Base-by-base conservation (phyloP, 129 eudicot species). In the Flaveria ramosissima region DNA sequence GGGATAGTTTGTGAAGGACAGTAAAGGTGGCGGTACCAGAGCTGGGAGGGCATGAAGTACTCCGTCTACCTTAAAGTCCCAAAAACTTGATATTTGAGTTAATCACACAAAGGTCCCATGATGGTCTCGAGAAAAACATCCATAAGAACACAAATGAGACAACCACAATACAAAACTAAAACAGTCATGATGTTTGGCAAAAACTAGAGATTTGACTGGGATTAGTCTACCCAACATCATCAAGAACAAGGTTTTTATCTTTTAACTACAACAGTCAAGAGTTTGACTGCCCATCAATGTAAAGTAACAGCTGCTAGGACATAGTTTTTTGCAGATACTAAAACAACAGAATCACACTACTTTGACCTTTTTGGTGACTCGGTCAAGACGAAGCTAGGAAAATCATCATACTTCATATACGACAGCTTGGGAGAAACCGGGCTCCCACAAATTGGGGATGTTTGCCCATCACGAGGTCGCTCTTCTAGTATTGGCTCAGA, bases 341-440 rank as follows among this genome's bases (percentile, higher is more conserved):
- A 11, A 57, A 43, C 32, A 19, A 6, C 7, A 65, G 56, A 73
- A 62, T 61, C 73, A 67, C 81, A 55, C 39, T 70, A 73, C 72
- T 73, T 85, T 53, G 68, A 70, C 68, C 51, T 30, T 59, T 72
- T 23, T 57, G 93, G 93, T 20, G 86, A 53, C 63, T 70, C 90
- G 1, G 69, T 74, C 78, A 86, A 66, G 16, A 62, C 80, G 65
- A 86, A 78, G 78, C 78, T 78, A 23, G 85, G 79, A 67, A 78
- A 60, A 60, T 76, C 69, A n/a, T 77, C 82, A 55, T 78, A 82
- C 14, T 84, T 63, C 75, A 51, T 65, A 30, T 72, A 75, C 15
- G 88, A 9, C 20, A 56, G 12, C 59, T 75, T 82, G 16, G 88
- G 86, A 55, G 90, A 89, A 46, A 26, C 69, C 15, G 88, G 93